Base-by-base conservation (phyloP, 1,284 basidiomycete genomes). In the Ganoderma meredithae region DNA sequence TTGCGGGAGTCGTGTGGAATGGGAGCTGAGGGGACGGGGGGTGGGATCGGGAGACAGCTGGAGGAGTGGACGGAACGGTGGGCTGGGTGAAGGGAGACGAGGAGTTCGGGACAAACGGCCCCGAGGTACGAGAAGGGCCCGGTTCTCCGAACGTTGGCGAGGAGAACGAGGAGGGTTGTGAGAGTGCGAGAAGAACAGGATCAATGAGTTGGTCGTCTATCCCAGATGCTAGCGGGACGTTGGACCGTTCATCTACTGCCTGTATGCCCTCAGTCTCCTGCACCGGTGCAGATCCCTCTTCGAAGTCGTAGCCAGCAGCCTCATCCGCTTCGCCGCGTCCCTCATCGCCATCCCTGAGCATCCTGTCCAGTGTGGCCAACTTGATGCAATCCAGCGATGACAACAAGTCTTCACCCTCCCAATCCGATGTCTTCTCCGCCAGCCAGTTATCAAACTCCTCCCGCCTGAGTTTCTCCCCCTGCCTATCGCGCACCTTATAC, bases 361-460 rank as follows among this genome's bases (percentile, higher is more conserved):
- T 80, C 33, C 74, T 72, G 64, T 89, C 87, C 71, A 90, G 78
- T 3, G 81, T 83, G 60, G 73, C 76, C 12, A 90, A 76, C 69
- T 83, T 78, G 2, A 75, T 68, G 3, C 63, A 65, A 53, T 81
- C 81, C 67, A 89, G 71, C 33, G 70, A 72, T 15, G 69, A 70
- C 67, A 88, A 76, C 40, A 78, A 47, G 58, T 84, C 81, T 65
- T 81, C 81, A 56, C 77, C 77, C 4, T 72, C 72, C 82, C 82
- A 83, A 27, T 73, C 72, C 19, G 62, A 67, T 67, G 75, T 67
- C 40, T 69, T 68, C 60, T 76, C 71, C 64, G 60, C 69, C 55
- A 71, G 66, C 79, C 79, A 81, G 43, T 41, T 63, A 40, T 77
- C 70, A 27, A 76, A 74, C 55, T 69, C 72, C 49, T 73, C 73